Percentiles rank a stretch among this genome's conserved stretches.
phyloP scores from a whole-genome alignment of 371 early-diverging fungal genomes.

The Coemansia linderi region DNA sequence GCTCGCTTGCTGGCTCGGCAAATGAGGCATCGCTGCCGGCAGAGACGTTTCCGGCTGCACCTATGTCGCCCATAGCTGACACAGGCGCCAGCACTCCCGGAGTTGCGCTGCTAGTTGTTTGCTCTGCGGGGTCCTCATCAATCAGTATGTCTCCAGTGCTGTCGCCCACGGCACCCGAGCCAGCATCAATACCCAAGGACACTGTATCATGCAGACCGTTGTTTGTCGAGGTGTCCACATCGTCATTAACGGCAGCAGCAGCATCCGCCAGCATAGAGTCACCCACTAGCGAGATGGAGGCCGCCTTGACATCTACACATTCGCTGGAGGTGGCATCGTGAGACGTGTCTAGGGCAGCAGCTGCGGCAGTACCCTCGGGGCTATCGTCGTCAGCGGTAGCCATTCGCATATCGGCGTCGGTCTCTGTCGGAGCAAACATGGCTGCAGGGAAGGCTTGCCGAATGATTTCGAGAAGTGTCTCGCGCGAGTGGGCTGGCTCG shows the following conservation, averaged over 20 bases:
- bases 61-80: background rate
- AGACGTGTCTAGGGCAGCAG: conserved; percentile 3
- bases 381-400: background rate
- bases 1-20: background rate
- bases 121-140: background rate
- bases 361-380: conserved; percentile 6
- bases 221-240: background rate
- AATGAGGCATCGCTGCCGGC: background rate
- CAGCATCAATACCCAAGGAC: background rate
- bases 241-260: background rate
- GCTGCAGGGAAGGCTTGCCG: conserved; percentile 33
- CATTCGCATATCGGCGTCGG: conserved; percentile 16
- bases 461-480: conserved; percentile 41
- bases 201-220: background rate
- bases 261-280: background rate
- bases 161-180: conserved; percentile 1
- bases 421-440: conserved; percentile 13
- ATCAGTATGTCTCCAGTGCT: background rate
- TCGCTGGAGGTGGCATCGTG: background rate
- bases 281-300: background rate
- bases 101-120: background rate
- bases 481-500: conserved; percentile 26
- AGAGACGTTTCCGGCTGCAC: background rate
- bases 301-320: background rate
- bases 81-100: background rate